Conservation (phyloP, 805 yeast species). For the Suhomyces xylopsoci region DNA sequence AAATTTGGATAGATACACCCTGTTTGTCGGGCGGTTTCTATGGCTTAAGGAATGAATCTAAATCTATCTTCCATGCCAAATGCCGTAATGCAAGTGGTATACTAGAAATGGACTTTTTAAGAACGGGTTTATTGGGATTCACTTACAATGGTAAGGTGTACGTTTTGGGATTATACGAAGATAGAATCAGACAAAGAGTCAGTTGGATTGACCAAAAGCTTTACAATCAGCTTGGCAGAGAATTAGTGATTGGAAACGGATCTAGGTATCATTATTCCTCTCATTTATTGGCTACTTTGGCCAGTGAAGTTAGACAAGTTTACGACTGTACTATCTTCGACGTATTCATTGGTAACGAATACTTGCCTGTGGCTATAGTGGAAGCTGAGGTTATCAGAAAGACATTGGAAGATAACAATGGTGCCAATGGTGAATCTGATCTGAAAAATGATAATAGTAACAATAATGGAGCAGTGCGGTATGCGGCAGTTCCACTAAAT, state of each 20-base stretch:
- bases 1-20: slow-evolving; percentile 95
- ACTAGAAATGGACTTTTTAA: slow-evolving; percentile 71
- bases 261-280: slow-evolving; percentile 77
- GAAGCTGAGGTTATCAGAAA: slow-evolving; percentile 58
- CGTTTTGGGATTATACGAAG: slow-evolving; percentile 87
- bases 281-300: slow-evolving; percentile 81
- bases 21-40: slow-evolving; percentile 88
- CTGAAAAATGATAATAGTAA: not conserved
- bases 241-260: slow-evolving; percentile 35
- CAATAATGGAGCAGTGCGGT: not conserved
- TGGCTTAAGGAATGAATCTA: slow-evolving; percentile 65
- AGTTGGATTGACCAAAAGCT: slow-evolving; percentile 59
- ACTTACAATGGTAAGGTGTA: slow-evolving; percentile 82
- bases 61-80: slow-evolving; percentile 74
- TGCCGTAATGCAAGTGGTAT: slow-evolving; percentile 71
- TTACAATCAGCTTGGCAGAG: slow-evolving; percentile 24
- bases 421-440: slow-evolving; percentile 13
- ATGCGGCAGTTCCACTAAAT: slow-evolving; percentile 39
- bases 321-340: slow-evolving; percentile 93
- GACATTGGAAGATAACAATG: slow-evolving; percentile 26
- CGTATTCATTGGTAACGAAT: slow-evolving; percentile 71
- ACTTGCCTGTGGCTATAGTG: slow-evolving; percentile 78
- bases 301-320: slow-evolving; percentile 73
- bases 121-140: slow-evolving; percentile 92
- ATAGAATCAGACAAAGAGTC: slow-evolving; percentile 75